phyloP scores from a whole-genome alignment of 306 rosid genomes.

The Pterocarpus santalinus region DNA sequence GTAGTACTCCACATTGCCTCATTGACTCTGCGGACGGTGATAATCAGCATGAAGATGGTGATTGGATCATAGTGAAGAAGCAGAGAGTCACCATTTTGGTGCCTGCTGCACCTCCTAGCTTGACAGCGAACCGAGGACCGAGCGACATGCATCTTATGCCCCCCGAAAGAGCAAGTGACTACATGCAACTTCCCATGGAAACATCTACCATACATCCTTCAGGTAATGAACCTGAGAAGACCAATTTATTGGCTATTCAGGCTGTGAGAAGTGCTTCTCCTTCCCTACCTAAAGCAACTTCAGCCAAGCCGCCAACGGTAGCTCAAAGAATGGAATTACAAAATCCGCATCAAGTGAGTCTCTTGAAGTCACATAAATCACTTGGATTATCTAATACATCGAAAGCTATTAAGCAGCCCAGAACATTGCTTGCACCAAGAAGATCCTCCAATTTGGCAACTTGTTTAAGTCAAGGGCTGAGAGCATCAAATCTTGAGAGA shows the following conservation, averaged over 20 bases:
- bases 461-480: slow-evolving; percentile 60
- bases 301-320: slow-evolving; percentile 47
- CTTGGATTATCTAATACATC: slow-evolving; percentile 61
- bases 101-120: slow-evolving; percentile 59
- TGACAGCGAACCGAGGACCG: slow-evolving; percentile 54
- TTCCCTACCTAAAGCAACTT: slow-evolving; percentile 45
- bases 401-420: slow-evolving; percentile 55
- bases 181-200: slow-evolving; percentile 46
- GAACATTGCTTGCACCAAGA: slow-evolving; percentile 55
- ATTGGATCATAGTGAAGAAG: slow-evolving; percentile 90
- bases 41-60: slow-evolving; percentile 55
- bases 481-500: slow-evolving; percentile 83
- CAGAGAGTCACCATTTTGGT: slow-evolving; percentile 82
- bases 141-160: slow-evolving; percentile 59
- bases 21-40: slow-evolving; percentile 48
- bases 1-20: slow-evolving; percentile 41
- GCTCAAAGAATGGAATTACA: slow-evolving; percentile 47
- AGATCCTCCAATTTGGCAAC: slow-evolving; percentile 47
- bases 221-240: slow-evolving; percentile 53
- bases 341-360: slow-evolving; percentile 50
- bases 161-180: slow-evolving; percentile 41
- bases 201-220: slow-evolving; percentile 45
- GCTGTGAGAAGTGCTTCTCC: slow-evolving; percentile 47
- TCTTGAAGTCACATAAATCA: slow-evolving; percentile 49
- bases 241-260: slow-evolving; percentile 36